Conservation (phyloP, 306 rosid species). For the Cucumis cinereus region DNA sequence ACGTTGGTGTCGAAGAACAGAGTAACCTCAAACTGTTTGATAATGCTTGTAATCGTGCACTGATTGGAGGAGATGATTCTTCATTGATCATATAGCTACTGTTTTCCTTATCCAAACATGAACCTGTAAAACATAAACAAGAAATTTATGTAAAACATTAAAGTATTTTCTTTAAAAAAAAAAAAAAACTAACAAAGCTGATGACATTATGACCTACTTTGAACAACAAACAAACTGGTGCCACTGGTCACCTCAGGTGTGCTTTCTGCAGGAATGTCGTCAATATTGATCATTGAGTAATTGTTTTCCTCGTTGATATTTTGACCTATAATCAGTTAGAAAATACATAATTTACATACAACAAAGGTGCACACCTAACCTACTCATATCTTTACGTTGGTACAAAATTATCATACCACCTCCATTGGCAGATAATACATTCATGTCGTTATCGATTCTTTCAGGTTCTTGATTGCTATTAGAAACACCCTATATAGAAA, state of each 20-base stretch:
- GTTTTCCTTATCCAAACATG: constrained; percentile 32
- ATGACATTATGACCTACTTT: constrained; percentile 30
- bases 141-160: not conserved
- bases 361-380: not conserved
- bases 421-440: not conserved
- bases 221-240: constrained; percentile 15
- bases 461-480: not conserved
- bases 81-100: constrained; percentile 8
- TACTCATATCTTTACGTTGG: not conserved
- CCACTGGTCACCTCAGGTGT: constrained; percentile 8
- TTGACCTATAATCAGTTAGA: not conserved
- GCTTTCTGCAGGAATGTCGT: constrained; percentile 18
- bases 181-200: constrained; percentile 1
- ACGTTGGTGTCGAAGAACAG: constrained; percentile 28
- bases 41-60: constrained; percentile 48
- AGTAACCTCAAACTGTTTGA: constrained; percentile 37
- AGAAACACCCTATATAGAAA: constrained; percentile 23
- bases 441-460: not conserved
- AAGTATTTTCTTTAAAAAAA: not conserved
- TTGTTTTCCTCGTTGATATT: not conserved
- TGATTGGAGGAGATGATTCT: constrained; percentile 56
- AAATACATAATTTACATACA: not conserved
- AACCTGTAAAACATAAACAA: constrained; percentile 20
- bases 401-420: constrained; percentile 3
- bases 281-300: not conserved